Percentiles rank a stretch among this genome's conserved stretches.
Evolutionary conservation across 1,284 basidiomycete species (phyloP).

Genomic region (Malassezia sp.): DNA sequence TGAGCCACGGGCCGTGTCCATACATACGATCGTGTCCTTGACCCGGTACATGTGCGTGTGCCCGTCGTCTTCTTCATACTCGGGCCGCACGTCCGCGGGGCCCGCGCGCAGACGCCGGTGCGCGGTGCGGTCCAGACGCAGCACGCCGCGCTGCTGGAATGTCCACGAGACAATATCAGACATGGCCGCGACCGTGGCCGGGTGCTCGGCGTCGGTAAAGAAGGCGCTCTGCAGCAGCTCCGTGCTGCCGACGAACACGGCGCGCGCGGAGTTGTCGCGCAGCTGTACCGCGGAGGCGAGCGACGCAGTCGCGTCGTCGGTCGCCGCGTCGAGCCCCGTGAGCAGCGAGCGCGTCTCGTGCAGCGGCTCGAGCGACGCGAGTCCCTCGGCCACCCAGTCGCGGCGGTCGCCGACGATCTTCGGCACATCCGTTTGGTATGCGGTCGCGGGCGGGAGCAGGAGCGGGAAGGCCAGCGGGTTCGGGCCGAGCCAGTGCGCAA

Average conservation of each 20-base stretch:
- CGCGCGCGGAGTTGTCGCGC: constrained; percentile 58
- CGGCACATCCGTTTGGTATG: constrained; percentile 57
- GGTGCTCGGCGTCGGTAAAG: constrained; percentile 49
- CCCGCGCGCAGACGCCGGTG: constrained; percentile 59
- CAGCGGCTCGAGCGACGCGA: constrained; percentile 20
- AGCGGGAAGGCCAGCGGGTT: constrained; percentile 76
- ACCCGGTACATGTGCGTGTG: constrained; percentile 63
- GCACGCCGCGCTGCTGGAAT: constrained; percentile 73
- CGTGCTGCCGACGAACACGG: constrained; percentile 68
- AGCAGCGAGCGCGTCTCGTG: constrained; percentile 20
- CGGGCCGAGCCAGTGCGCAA: constrained; percentile 60
- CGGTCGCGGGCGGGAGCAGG: constrained; percentile 57
- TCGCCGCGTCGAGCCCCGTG: constrained; percentile 18
- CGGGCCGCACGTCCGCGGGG: constrained; percentile 24
- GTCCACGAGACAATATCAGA: constrained; percentile 72
- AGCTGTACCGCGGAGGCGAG: constrained; percentile 85
- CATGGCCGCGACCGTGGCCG: constrained; percentile 62
- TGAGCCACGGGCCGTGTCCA: no score
- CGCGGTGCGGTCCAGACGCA: constrained; percentile 63
- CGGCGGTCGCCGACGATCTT: constrained; percentile 42
- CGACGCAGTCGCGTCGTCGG: constrained; percentile 38
- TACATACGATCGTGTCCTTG: constrained; percentile 77
- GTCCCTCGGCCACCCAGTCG: constrained; percentile 14
- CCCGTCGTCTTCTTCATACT: constrained; percentile 44
- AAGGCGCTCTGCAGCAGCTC: constrained; percentile 58